Base-by-base conservation (phyloP, 495 filamentous ascomycete species). In the Penicillium diatomitis region DNA sequence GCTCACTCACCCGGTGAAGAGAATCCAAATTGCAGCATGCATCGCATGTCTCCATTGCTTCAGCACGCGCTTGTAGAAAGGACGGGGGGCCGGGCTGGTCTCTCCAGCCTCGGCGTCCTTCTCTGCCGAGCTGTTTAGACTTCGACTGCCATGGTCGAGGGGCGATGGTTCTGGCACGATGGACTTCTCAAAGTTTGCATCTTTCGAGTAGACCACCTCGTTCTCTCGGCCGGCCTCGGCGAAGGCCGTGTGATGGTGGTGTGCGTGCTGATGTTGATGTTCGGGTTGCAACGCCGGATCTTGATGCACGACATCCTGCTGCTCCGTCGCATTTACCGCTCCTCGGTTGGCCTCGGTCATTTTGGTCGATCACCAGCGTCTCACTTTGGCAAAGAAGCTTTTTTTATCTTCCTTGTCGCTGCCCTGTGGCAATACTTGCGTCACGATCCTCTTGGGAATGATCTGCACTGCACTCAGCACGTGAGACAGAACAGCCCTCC, bases 1-100 rank as follows among this genome's bases (percentile, higher is more conserved):
- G 5, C 39, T 36, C 35, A 70, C 77, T 69, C 60, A 82, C 75
- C 78, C 81, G 38, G 81, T 85, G 50, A 82, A 81, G 38, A 84
- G 34, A 8, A 79, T 53, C 68, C 72, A 81, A 39, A 78, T 61
- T 36, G 75, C 63, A 11, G 75, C 56, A 59, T 80, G 72, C 39
- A 73, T 61, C 11, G 72, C 59, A 49, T 75, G 61, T 41, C 65
- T 58, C 56, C 61, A 57, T 36, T 67, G 61, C 40, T 55, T 64
- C 6, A 44, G 11, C 28, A 56, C 49, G 7, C 58, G 60, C 1
- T 58, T 67, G 40, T 59, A 41, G 61, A 61, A 63, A 5, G 58
- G 54, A 9, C 56, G 50, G 33, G 54, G 47, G 1, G 56, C 40
- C 12, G 62, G 53, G 11, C 58, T 47, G 8, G 8, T 55, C 32